phyloP scores from a whole-genome alignment of 495 filamentous ascomycete genomes.

The Astrothelium macrocarpum region DNA sequence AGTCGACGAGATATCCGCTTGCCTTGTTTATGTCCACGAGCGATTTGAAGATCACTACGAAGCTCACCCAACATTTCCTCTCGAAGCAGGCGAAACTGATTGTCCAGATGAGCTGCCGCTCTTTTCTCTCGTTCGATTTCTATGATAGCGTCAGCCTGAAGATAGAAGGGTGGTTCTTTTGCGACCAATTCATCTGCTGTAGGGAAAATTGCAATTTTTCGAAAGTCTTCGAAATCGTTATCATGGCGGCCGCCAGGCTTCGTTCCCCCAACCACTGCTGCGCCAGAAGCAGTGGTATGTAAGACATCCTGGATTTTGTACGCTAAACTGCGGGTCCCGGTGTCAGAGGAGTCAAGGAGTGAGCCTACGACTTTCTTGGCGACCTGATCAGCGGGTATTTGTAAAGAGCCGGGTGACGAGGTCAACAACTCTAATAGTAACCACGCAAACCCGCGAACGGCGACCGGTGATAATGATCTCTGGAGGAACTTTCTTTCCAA shows the following conservation, averaged over 20 bases:
- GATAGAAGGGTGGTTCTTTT: slow-evolving; percentile 49
- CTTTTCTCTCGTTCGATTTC: slow-evolving; percentile 34
- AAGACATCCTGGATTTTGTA: slow-evolving; percentile 41
- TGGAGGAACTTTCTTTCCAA: slow-evolving; percentile 38
- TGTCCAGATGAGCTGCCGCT: slow-evolving; percentile 51
- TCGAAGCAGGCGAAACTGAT: slow-evolving; percentile 67
- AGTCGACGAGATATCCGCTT: background rate
- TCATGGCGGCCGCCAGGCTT: slow-evolving; percentile 66
- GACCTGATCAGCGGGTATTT: slow-evolving; percentile 24
- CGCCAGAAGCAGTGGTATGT: slow-evolving; percentile 18
- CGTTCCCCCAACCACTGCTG: slow-evolving; percentile 9
- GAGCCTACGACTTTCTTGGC: slow-evolving; percentile 5
- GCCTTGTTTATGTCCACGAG: slow-evolving; percentile 22
- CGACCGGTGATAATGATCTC: slow-evolving; percentile 31
- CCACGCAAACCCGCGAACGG: slow-evolving; percentile 47
- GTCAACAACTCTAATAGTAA: slow-evolving; percentile 47
- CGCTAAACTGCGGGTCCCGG: slow-evolving; percentile 29
- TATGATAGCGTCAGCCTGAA: slow-evolving; percentile 36
- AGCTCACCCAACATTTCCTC: slow-evolving; percentile 48
- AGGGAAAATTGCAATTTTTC: slow-evolving; percentile 54
- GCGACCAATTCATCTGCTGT: slow-evolving; percentile 60
- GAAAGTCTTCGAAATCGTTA: slow-evolving; percentile 59
- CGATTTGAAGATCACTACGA: slow-evolving; percentile 55
- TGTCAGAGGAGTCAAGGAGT: slow-evolving; percentile 1
- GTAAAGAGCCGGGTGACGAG: no score